These are phyloP conservation scores for Noccaea bulbosa DNA, from an alignment of 345 rosid species.

Conservation along the genomic window DNA sequence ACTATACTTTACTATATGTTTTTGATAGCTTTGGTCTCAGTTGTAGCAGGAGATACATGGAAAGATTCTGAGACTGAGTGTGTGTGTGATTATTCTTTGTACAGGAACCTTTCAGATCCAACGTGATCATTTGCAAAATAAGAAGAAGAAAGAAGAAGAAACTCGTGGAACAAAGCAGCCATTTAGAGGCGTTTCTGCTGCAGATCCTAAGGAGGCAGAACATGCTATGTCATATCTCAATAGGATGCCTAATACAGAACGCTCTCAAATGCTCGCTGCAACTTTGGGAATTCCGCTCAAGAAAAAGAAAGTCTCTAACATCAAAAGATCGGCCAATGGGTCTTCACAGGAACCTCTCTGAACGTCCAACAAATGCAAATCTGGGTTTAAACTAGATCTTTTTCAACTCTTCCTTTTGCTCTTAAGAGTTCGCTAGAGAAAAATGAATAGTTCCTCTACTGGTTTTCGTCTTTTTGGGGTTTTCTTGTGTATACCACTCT, in stretches of 20 bases:
- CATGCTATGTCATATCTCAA: constrained; percentile 56
- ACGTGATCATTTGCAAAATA: constrained; percentile 43
- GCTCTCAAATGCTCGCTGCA: constrained; percentile 39
- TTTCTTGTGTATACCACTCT: constrained; percentile 25
- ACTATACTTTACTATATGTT: constrained; percentile 1
- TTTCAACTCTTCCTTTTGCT: not conserved
- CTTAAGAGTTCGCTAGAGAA: constrained; percentile 20
- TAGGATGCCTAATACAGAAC: constrained; percentile 28
- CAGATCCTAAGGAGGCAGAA: constrained; percentile 9
- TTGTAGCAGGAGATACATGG: not conserved
- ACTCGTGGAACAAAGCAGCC: constrained; percentile 2
- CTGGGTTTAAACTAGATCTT: not conserved
- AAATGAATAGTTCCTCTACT: not conserved
- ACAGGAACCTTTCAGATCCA: constrained; percentile 42
- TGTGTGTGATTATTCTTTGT: constrained; percentile 34
- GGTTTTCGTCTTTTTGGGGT: not conserved
- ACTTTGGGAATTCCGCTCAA: constrained; percentile 38
- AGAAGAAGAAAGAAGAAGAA: constrained; percentile 39
- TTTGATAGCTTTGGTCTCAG: too few relatives aligned
- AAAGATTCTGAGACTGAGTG: constrained; percentile 5
- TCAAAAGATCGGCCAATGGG: not conserved
- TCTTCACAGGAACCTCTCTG: constrained; percentile 11
- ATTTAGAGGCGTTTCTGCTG: constrained; percentile 33
- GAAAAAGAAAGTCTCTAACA: constrained; percentile 15
- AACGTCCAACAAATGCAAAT: not conserved